Evolutionary conservation across 495 filamentous ascomycete genomes (phyloP).

Genomic region (Rusavskia elegans): DNA sequence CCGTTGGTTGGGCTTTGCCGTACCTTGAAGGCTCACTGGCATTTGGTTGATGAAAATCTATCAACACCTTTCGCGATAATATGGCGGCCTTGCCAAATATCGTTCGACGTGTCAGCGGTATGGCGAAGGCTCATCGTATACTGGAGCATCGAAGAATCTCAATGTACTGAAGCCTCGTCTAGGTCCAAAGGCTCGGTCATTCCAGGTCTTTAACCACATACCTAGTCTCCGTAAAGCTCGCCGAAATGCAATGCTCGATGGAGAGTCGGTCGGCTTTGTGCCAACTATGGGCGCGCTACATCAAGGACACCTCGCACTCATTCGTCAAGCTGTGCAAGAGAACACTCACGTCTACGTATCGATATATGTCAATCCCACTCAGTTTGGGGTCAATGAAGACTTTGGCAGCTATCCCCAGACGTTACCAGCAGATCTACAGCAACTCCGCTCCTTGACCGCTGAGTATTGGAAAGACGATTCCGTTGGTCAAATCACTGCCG

Average conservation of each 20-base stretch:
- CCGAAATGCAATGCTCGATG: constrained; percentile 38
- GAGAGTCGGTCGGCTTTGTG: constrained; percentile 58
- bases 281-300: constrained; percentile 97
- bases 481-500: constrained; percentile 55
- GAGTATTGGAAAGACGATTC: constrained; percentile 44
- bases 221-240: constrained; percentile 56
- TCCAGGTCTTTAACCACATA: constrained; percentile 64
- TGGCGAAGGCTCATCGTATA: neutral
- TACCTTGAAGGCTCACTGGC: neutral
- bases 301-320: constrained; percentile 73
- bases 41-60: no score
- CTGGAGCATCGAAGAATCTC: neutral
- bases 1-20: neutral
- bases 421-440: constrained; percentile 45
- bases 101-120: neutral
- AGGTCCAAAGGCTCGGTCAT: constrained; percentile 14
- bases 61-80: neutral
- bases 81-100: neutral
- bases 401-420: constrained; percentile 23
- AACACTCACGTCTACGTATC: constrained; percentile 75
- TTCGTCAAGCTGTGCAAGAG: constrained; percentile 70
- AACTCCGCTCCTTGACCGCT: constrained; percentile 49
- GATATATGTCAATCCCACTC: constrained; percentile 91
- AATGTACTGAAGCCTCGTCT: neutral
- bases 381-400: constrained; percentile 87